Conservation (phyloP, 768 basidiomycete genomes). For the Lentinus tigrinus region DNA sequence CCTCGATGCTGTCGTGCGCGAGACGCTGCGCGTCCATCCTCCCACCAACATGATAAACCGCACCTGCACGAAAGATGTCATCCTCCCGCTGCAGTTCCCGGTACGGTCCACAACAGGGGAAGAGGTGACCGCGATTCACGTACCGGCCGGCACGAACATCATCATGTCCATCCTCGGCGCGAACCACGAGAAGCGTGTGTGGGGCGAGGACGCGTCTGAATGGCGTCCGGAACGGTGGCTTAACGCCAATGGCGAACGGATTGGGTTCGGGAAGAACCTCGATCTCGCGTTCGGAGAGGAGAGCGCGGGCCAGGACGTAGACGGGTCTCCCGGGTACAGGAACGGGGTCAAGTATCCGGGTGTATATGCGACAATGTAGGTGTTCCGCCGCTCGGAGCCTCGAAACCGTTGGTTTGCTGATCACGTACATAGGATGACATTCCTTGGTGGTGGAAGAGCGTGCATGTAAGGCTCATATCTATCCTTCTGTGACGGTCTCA, state of each 20-base stretch:
- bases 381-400: background rate
- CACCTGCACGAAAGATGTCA: conserved; percentile 43
- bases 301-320: background rate
- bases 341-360: conserved; percentile 19
- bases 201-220: conserved; percentile 57
- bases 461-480: conserved; percentile 17
- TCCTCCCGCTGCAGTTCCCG: conserved; percentile 52
- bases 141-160: conserved; percentile 47
- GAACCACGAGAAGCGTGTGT: conserved; percentile 51
- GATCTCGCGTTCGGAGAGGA: conserved; percentile 9
- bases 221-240: conserved; percentile 69
- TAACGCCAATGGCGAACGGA: background rate
- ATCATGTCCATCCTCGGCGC: conserved; percentile 42
- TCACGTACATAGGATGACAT: conserved; percentile 20
- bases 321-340: background rate
- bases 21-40: conserved; percentile 41
- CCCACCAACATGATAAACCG: conserved; percentile 31
- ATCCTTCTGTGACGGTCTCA: background rate
- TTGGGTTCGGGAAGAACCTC: background rate
- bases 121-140: conserved; percentile 35
- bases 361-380: conserved; percentile 22
- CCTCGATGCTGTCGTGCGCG: conserved; percentile 44
- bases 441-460: conserved; percentile 21
- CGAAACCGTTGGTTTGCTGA: no score
- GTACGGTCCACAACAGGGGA: conserved; percentile 40